phyloP scores from a whole-genome alignment of 225 moss, liverwort and hornwort genomes.

The Bryum argenteum region DNA sequence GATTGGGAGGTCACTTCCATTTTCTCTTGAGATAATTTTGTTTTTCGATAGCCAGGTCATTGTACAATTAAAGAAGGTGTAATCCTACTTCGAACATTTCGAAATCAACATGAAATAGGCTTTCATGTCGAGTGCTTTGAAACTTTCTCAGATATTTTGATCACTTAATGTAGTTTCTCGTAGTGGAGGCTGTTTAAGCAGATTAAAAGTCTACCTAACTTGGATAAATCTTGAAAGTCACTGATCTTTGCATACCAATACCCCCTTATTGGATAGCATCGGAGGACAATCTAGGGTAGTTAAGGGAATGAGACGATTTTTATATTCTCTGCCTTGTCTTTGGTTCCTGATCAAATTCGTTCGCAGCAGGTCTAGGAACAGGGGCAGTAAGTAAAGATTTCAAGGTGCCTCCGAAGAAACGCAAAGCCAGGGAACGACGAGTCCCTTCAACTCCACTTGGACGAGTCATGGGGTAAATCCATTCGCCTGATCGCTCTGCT shows the following conservation, averaged over 20 bases:
- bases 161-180: not conserved
- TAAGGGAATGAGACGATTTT: not conserved
- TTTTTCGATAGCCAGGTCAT: not conserved
- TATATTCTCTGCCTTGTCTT: constrained; percentile 2
- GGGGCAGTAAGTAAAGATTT: constrained; percentile 28
- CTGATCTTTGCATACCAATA: too few species aligned
- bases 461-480: constrained; percentile 79
- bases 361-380: constrained; percentile 22
- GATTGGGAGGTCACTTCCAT: not conserved
- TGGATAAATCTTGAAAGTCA: too few species aligned
- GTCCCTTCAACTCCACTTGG: constrained; percentile 89
- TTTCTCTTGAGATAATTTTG: not conserved
- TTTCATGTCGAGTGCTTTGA: too few species aligned
- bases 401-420: constrained; percentile 63
- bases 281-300: not conserved
- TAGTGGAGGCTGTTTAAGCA: not conserved
- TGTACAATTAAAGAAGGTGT: too few species aligned
- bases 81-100: too few species aligned
- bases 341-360: not conserved
- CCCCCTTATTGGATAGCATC: not conserved
- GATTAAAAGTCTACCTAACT: too few species aligned
- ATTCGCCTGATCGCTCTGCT: constrained; percentile 8
- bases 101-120: too few species aligned
- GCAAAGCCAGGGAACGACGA: constrained; percentile 77
- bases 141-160: too few species aligned